Conservation (phyloP, 163 green algal genomes). For the Trebouxia gelatinosa region DNA sequence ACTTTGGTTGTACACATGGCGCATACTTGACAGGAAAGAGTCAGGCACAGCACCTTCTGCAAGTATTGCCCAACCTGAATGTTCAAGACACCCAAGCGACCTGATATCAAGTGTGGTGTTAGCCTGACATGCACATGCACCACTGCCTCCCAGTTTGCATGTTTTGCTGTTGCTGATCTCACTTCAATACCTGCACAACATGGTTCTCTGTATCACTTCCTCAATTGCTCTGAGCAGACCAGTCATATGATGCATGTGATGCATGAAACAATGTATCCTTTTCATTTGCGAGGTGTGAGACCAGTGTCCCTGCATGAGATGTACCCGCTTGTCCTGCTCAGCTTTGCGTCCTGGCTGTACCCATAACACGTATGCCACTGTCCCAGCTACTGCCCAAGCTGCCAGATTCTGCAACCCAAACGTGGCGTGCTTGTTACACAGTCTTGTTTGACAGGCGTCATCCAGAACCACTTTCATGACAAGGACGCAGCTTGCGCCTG, state of each 20-base stretch:
- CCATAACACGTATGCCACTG: constrained; percentile 38
- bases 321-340: constrained; percentile 31
- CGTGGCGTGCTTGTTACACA: not conserved
- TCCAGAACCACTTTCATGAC: not conserved
- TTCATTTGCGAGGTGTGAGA: not conserved
- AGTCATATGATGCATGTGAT: too few species aligned
- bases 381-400: constrained; percentile 40
- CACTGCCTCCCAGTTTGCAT: not conserved
- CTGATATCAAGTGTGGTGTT: not conserved
- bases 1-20: constrained; percentile 44
- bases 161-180: too few species aligned
- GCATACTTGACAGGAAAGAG: constrained; percentile 41
- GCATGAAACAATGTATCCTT: not conserved
- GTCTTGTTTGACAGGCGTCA: not conserved
- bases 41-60: constrained; percentile 17
- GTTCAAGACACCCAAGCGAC: too few species aligned
- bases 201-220: too few species aligned
- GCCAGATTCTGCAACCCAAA: constrained; percentile 37
- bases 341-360: constrained; percentile 31
- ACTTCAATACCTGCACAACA: too few species aligned
- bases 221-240: too few species aligned
- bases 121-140: not conserved
- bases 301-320: constrained; percentile 26
- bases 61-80: not conserved
- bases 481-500: too few species aligned